These are phyloP conservation scores for Exophiala sideris DNA, from an alignment of 2,329 filamentous ascomycete genomes.

Conservation along the genomic window DNA sequence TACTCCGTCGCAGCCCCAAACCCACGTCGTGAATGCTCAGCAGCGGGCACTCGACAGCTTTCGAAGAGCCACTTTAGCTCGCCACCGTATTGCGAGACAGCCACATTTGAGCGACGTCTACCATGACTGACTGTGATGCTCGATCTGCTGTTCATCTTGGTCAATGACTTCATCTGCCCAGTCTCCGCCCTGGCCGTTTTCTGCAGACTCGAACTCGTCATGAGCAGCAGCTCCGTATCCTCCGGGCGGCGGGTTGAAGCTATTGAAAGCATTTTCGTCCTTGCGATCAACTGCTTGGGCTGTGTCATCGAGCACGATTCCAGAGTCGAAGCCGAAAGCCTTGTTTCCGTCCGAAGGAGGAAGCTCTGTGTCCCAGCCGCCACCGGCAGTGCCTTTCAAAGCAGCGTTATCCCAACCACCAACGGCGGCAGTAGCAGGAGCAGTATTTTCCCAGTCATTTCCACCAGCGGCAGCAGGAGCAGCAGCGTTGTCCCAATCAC, in stretches of 20 bases:
- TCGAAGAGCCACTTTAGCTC: neutral
- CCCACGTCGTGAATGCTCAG: too few species aligned
- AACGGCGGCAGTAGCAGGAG: neutral
- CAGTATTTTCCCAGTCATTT: neutral
- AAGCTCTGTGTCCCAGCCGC: neutral
- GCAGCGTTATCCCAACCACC: constrained; percentile 2
- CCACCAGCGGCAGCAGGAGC: neutral
- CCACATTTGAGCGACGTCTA: neutral
- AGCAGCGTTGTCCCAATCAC: constrained; percentile 4
- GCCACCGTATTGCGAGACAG: neutral
- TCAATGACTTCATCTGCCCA: constrained; percentile 24
- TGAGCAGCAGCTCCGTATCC: neutral
- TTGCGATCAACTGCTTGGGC: neutral
- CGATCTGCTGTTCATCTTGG: constrained; percentile 1
- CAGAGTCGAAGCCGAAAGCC: constrained; percentile 7
- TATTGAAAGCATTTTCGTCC: neutral
- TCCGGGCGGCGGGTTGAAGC: neutral
- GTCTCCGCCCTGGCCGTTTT: constrained; percentile 9
- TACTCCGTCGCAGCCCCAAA: too few species aligned
- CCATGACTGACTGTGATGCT: constrained; percentile 3
- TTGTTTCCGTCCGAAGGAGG: neutral
- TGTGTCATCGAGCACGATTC: neutral
- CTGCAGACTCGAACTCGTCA: neutral
- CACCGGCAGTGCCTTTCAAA: neutral
- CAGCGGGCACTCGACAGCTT: neutral